Conservation (phyloP, 139 green algal species). For the Microglena sp. region DNA sequence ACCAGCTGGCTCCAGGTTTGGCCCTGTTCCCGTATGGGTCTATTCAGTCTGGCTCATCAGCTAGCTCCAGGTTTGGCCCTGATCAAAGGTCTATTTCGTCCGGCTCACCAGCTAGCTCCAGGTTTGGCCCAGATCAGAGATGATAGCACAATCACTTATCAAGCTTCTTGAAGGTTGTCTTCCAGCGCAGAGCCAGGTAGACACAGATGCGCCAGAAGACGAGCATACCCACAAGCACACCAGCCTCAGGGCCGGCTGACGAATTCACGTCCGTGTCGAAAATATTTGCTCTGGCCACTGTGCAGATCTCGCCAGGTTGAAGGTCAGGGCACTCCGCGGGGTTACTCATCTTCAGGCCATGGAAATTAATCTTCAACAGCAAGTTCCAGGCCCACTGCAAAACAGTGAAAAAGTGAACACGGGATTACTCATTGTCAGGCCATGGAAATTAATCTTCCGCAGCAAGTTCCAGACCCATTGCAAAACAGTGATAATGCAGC, state of each 20-base stretch:
- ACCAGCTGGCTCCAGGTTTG: too few relatives aligned
- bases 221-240: slow-evolving; percentile 38
- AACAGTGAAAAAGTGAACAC: too few relatives aligned
- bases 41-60: too few relatives aligned
- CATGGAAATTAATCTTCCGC: slow-evolving; percentile 18
- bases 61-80: too few relatives aligned
- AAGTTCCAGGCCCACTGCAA: slow-evolving; percentile 56
- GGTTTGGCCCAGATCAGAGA: too few relatives aligned
- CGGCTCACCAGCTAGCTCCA: too few relatives aligned
- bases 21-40: too few relatives aligned
- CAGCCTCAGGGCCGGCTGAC: slow-evolving; percentile 22
- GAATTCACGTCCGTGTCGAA: slow-evolving; percentile 14
- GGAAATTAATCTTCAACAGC: slow-evolving; percentile 26
- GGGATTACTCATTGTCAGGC: neutral
- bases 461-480: slow-evolving; percentile 54
- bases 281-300: neutral
- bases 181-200: slow-evolving; percentile 35
- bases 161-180: slow-evolving; percentile 36
- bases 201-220: slow-evolving; percentile 31
- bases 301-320: neutral
- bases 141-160: too few relatives aligned
- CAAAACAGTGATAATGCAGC: too few relatives aligned
- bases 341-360: neutral
- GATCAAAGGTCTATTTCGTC: too few relatives aligned
- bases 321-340: neutral